Evolutionary conservation across 139 green algal species (phyloP), one percentile per base, ranked within the genome.

Genomic region (Desmodesmus armatus): DNA sequence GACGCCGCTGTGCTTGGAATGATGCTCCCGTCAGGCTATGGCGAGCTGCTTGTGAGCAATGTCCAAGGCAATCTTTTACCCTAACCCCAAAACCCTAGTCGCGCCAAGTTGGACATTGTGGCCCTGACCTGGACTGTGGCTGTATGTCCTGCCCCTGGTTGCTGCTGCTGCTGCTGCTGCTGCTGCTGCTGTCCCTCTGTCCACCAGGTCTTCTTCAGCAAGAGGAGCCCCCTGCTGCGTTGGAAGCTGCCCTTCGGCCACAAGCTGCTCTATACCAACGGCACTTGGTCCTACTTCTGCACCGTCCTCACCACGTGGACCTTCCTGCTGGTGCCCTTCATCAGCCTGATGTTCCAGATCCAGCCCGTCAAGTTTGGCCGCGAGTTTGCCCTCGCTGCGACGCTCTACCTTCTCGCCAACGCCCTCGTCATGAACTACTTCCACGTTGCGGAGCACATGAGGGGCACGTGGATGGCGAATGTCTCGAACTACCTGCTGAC

Each of bases 321-420:
- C 71, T 89, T 92, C 75, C 83, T 92, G 90, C 78, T 93, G 69
- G 90, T 94, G 35, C 91, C 91, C 0, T 93, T 94, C 60, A 66
- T 93, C 35, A 91, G 88, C 25, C 73, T 89, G 27, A 77, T 89
- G 43, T 84, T 89, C 44, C 80, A 76, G 49, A 66, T 87, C 9
- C 80, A 87, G 72, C 86, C 86, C 2, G 82, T 89, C 1, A 70
- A 65, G 23, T 83, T 89, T 53, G 78, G 60, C 3, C 47, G 35
- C 1, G 23, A 75, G 31, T 87, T 86, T 43, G 72, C 82, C 1
- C 49, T 89, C 4, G 86, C 86, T 11, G 74, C 82, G 4, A 83
- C 86, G 1, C 29, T 89, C 58, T 87, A 89, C 72, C 74, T 84
- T 5, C 27, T 51, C 29, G 35, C 63, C 5, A 88, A 78, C 44